Evolutionary conservation across 192 early-diverging fungal species (phyloP), one percentile per base, ranked within the genome.

Genomic region (Spizellomyces sp.): DNA sequence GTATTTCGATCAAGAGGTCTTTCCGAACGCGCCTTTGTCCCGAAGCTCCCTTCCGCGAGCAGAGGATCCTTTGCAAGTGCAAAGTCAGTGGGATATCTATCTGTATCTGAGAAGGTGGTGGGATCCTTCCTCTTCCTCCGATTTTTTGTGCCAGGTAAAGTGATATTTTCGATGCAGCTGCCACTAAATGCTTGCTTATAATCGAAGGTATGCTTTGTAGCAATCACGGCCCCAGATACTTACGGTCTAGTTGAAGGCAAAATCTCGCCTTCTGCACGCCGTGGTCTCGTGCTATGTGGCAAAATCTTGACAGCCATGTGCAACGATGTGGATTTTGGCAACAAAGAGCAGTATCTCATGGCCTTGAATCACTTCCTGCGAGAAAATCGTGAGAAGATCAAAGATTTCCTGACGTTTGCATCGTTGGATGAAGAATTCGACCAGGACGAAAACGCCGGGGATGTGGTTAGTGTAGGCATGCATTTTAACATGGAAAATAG

Each of bases 51-150:
- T 0, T 0, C 27, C 27, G 27, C 27, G 27, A 36, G 27, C 27
- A 36, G 27, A 36, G 27, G 27, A 2, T 54, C 50, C 4, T n/a
- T 54, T 19, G 12, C 50, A 19, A 54, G 50, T 54, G 17, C 12
- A 12, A 67, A 63, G 52, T 68, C 75, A 0, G 76, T 73, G 54
- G 85, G 81, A 1, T 80, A 84, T 54, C 84, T 91, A n/a, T 82
- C 82, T 14, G 75, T 86, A 4, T 73, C 83, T 0, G 90, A 92
- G 64, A 87, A 86, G 43, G 81, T 92, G 4, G 82, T 92, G 57
- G 89, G 89, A 50, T 88, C 88, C 66, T 86, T 88, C 19, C 65
- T 88, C 14, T 88, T 88, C 75, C 70, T 88, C 8, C 67, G 86
- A 48, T 84, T 86, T 58, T 69, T 88, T 46, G 74, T 88, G n/a